phyloP scores from a whole-genome alignment of 768 basidiomycete genomes.

The Clavulina sp. region DNA sequence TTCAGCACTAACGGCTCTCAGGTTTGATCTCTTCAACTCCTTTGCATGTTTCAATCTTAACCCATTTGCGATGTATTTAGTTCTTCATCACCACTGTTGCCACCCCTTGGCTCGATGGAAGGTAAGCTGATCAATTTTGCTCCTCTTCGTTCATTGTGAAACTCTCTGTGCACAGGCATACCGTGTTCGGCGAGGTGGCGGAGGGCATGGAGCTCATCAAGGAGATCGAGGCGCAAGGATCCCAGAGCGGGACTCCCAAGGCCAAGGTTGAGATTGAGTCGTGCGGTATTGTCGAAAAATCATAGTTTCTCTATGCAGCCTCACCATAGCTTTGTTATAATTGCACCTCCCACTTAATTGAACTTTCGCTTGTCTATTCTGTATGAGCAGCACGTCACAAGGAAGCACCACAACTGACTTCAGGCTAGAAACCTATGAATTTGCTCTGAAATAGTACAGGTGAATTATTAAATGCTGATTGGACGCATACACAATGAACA shows the following conservation, averaged over 20 bases:
- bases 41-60: background rate
- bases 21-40: background rate
- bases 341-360: too few relatives aligned
- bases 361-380: too few relatives aligned
- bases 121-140: background rate
- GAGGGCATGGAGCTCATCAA: conserved; percentile 25
- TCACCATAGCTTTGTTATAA: too few relatives aligned
- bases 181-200: conserved; percentile 28
- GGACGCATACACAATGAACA: too few relatives aligned
- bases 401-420: too few relatives aligned
- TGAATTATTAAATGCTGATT: too few relatives aligned
- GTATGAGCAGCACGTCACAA: too few relatives aligned
- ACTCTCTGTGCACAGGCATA: conserved; percentile 19
- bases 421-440: too few relatives aligned
- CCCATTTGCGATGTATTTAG: conserved; percentile 11
- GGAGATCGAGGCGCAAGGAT: conserved; percentile 19
- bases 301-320: too few relatives aligned
- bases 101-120: conserved; percentile 23
- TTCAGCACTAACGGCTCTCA: conserved; percentile 3
- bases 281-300: too few relatives aligned
- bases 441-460: too few relatives aligned
- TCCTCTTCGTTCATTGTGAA: background rate
- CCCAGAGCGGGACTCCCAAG: conserved; percentile 17
- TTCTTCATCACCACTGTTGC: conserved; percentile 26
- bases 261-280: conserved; percentile 15